Evolutionary conservation across 352 stramenopile genomes (phyloP).

Genomic region (Phytophthora chlamydospora): DNA sequence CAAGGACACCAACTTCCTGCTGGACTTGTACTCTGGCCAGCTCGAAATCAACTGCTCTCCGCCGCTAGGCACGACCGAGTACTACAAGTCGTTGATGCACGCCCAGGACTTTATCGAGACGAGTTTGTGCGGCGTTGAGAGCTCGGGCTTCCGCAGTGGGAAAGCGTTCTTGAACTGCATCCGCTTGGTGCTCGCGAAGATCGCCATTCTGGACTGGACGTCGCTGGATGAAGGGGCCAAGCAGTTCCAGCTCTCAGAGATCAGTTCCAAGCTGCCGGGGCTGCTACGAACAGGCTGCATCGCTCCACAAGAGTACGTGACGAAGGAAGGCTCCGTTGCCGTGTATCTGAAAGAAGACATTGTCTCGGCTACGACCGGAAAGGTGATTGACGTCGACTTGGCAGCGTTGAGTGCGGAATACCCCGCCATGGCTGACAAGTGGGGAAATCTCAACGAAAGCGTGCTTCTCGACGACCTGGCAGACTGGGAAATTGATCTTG

Average conservation of each 20-base stretch:
- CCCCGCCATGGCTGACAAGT: slow-evolving; percentile 44
- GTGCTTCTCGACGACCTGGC: slow-evolving; percentile 35
- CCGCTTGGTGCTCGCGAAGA: slow-evolving; percentile 74
- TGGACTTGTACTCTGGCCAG: slow-evolving; percentile 66
- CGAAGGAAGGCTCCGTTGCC: slow-evolving; percentile 5
- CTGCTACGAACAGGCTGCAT: slow-evolving; percentile 56
- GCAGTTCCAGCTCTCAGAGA: slow-evolving; percentile 61
- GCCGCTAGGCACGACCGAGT: slow-evolving; percentile 62
- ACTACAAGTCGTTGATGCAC: slow-evolving; percentile 62
- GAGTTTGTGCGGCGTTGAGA: slow-evolving; percentile 12
- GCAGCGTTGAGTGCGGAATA: slow-evolving; percentile 36
- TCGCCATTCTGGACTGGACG: slow-evolving; percentile 84
- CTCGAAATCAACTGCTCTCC: slow-evolving; percentile 79
- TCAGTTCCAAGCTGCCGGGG: slow-evolving; percentile 48
- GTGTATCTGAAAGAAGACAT: slow-evolving; percentile 39
- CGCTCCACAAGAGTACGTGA: slow-evolving; percentile 30
- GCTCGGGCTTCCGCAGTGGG: slow-evolving; percentile 47
- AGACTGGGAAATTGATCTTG: slow-evolving; percentile 59
- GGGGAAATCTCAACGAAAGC: slow-evolving; percentile 22
- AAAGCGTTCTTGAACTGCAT: slow-evolving; percentile 77
- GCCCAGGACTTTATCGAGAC: slow-evolving; percentile 42
- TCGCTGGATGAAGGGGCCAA: slow-evolving; percentile 67
- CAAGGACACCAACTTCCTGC: slow-evolving; percentile 68
- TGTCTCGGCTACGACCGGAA: slow-evolving; percentile 19
- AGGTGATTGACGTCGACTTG: slow-evolving; percentile 39